These are phyloP conservation scores for Serpula lacrymans DNA, from an alignment of 768 basidiomycete genomes.

Conservation along the genomic window DNA sequence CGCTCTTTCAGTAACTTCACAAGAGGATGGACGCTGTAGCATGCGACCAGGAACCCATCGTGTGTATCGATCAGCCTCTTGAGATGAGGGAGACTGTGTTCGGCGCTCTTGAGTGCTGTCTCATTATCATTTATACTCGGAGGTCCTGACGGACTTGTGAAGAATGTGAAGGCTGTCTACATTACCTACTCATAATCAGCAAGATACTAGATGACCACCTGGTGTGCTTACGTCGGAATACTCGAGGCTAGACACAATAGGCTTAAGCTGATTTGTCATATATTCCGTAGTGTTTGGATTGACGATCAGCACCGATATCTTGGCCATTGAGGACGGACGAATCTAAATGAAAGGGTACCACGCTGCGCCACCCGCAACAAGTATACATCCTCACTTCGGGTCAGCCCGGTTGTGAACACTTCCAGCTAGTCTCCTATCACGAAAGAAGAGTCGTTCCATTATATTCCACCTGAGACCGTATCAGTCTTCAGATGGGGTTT, in stretches of 20 bases:
- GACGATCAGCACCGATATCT: slow-evolving; percentile 24
- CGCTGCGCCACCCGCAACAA: too few species aligned
- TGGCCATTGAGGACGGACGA: too few species aligned
- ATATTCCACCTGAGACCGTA: too few species aligned
- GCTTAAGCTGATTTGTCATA: slow-evolving; percentile 25
- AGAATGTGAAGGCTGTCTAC: slow-evolving; percentile 3
- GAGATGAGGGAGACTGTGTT: slow-evolving; percentile 11
- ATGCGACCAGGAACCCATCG: slow-evolving; percentile 8
- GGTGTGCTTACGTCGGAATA: background rate
- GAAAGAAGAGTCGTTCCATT: too few species aligned
- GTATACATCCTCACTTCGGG: too few species aligned
- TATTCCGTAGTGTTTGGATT: slow-evolving; percentile 33
- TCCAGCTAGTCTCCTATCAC: too few species aligned
- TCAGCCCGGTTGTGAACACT: too few species aligned
- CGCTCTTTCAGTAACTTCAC: slow-evolving; percentile 5
- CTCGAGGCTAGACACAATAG: background rate
- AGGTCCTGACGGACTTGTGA: slow-evolving; percentile 14
- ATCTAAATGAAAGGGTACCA: too few species aligned
- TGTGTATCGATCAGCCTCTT: background rate
- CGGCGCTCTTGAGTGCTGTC: slow-evolving; percentile 14
- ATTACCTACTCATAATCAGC: slow-evolving; percentile 4
- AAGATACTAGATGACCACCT: slow-evolving; percentile 2
- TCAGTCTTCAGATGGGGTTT: too few species aligned
- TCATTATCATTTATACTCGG: slow-evolving; percentile 20
- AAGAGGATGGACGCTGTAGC: slow-evolving; percentile 6